These are phyloP conservation scores for Debaryomyces fabryi DNA, from an alignment of 1,139 yeast species.

Conservation along the genomic window DNA sequence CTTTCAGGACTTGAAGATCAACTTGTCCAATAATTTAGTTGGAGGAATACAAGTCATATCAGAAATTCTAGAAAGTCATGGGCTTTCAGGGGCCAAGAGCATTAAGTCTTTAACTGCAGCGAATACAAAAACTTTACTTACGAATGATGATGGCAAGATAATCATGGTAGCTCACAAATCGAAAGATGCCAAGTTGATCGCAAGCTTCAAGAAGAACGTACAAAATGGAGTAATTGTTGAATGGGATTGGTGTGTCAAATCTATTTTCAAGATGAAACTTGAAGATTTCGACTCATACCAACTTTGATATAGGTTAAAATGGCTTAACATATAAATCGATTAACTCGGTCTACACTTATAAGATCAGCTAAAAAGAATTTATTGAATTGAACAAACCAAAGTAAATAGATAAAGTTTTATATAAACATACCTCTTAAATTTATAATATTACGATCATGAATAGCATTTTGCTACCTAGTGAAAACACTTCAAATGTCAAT, in stretches of 20 bases:
- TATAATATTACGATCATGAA: slow-evolving; percentile 1
- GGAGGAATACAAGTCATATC: slow-evolving; percentile 69
- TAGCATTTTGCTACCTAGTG: not conserved
- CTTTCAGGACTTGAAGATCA: slow-evolving; percentile 52
- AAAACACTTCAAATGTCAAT: slow-evolving; percentile 39
- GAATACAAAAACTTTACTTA: slow-evolving; percentile 15
- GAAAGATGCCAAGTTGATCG: slow-evolving; percentile 49
- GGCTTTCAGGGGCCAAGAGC: slow-evolving; percentile 43
- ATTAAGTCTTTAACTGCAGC: slow-evolving; percentile 25
- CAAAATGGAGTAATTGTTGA: slow-evolving; percentile 45
- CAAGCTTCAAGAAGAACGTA: slow-evolving; percentile 37
- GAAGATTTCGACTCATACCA: slow-evolving; percentile 28
- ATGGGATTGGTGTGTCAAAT: slow-evolving; percentile 71
- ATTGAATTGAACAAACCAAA: slow-evolving; percentile 6
- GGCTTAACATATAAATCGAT: not conserved
- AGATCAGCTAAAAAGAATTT: not conserved
- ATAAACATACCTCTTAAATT: slow-evolving; percentile 1
- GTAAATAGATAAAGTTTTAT: slow-evolving; percentile 5
- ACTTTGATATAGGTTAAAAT: slow-evolving; percentile 15
- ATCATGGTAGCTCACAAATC: slow-evolving; percentile 42
- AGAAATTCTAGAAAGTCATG: slow-evolving; percentile 68
- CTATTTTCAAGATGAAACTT: slow-evolving; percentile 54
- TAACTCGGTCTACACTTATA: not conserved
- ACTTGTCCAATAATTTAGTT: slow-evolving; percentile 62
- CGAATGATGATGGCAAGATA: slow-evolving; percentile 20